Base-by-base conservation (phyloP, 768 basidiomycete genomes). In the Trametes maxima region DNA sequence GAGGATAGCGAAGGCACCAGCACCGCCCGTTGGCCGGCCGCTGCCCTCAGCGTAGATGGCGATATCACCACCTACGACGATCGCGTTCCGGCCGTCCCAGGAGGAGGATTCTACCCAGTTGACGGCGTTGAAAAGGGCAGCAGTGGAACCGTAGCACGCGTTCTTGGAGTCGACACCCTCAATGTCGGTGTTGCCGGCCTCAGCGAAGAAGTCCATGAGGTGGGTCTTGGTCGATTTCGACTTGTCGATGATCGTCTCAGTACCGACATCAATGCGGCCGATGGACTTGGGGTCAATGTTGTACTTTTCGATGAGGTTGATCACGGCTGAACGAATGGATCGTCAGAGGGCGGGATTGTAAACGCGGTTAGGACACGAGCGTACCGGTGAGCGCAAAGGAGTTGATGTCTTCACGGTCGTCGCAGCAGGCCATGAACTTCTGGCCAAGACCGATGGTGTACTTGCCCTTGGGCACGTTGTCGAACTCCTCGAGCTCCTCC, bases 121-220 rank as follows among this genome's bases (percentile, higher is more conserved):
- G 72, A 96, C 81, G 49, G 94, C 92, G 77, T 99, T 99, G 87
- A 98, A 99, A 58, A 99, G 86, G 3, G 97, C 97, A 46, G 97
- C 97, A 22, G 97, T 99, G 37, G 94, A 95, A 28, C 97, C 97
- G 70, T 99, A 99, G 81, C 97, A 99, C 19, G 97, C 97, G 73
- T 98, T 99, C 81, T 98, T 98, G 47, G 92, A 95, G 79, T 99
- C 97, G 74, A 99, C 91, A 67, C 97, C 97, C 78, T 99, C 97
- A 59, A 99, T 94, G 72, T 99, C 97, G 69, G 84, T 85, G 85
- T 99, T 99, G 59, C 95, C 95, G 33, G 88, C 85, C 60, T 85
- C 87, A 46, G 90, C 87, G 72, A 99, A 99, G 70, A 98, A 89
- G 77, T 98, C 94, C 97, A 99, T 98, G 62, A 99, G 85, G 59